These are phyloP conservation scores for Lithocarpus polystachyus DNA, from an alignment of 306 rosid genomes.

Conservation along the genomic window DNA sequence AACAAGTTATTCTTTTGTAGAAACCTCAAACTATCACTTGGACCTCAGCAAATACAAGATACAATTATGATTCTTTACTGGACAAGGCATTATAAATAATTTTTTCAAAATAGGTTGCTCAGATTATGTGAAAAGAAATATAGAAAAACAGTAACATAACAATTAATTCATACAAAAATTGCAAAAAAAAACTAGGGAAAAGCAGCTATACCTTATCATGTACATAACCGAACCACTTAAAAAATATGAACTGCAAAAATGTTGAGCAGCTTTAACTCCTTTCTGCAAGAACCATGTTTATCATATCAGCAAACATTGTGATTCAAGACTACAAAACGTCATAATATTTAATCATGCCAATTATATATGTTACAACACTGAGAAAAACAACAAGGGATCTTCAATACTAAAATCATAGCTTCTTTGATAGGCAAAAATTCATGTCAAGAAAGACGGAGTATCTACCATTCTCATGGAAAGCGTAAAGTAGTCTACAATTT, in stretches of 20 bases:
- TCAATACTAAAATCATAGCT: background rate
- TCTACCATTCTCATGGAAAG: background rate
- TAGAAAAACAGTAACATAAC: background rate
- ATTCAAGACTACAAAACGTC: background rate
- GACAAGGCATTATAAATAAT: background rate
- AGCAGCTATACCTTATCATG: slow-evolving; percentile 70
- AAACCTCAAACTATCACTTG: background rate
- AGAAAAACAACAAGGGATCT: background rate
- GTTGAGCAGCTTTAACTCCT: slow-evolving; percentile 79
- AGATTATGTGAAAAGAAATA: background rate
- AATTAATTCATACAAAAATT: background rate
- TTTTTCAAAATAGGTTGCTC: background rate
- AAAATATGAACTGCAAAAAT: slow-evolving; percentile 75
- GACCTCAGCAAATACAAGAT: background rate
- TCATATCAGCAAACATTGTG: slow-evolving; percentile 7
- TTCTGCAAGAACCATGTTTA: slow-evolving; percentile 47
- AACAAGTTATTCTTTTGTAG: background rate
- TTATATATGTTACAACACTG: background rate
- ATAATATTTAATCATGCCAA: background rate
- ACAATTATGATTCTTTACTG: background rate
- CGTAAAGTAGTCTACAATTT: background rate
- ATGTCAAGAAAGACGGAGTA: background rate
- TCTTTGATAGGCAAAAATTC: background rate
- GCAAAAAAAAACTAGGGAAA: background rate
- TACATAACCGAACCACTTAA: slow-evolving; percentile 85